These are phyloP conservation scores for Cordyceps pruinosa DNA, from an alignment of 2,329 filamentous ascomycete species.

Conservation along the genomic window DNA sequence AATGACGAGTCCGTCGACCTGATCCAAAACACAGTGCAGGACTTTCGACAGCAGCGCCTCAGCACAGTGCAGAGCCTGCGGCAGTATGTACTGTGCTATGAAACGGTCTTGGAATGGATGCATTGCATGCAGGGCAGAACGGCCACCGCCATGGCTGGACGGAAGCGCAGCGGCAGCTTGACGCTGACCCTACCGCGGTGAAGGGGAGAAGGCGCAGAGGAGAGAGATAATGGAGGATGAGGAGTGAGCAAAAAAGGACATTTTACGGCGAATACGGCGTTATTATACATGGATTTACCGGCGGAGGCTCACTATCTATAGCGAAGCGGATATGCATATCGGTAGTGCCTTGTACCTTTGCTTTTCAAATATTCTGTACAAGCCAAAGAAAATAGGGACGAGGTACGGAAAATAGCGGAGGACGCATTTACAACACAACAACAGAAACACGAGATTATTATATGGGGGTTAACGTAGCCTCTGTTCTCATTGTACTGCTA, in stretches of 20 bases:
- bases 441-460: neutral
- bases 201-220: no score
- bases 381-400: neutral
- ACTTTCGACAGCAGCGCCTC: constrained; percentile 79
- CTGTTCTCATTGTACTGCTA: neutral
- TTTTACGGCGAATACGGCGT: neutral
- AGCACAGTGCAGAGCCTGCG: constrained; percentile 95
- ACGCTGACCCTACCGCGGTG: constrained; percentile 5
- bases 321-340: neutral
- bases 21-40: constrained; percentile 79
- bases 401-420: neutral
- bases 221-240: neutral
- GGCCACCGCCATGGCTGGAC: constrained; percentile 10
- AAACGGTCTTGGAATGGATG: constrained; percentile 87
- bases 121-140: constrained; percentile 37
- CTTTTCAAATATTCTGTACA: neutral
- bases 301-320: neutral
- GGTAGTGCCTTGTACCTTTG: neutral
- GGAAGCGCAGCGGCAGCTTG: constrained; percentile 19
- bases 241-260: no score
- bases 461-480: neutral
- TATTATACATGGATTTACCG: neutral
- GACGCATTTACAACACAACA: neutral
- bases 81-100: constrained; percentile 94
- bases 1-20: constrained; percentile 65